Base-by-base conservation (phyloP, 1,284 basidiomycete genomes). In the Cystobasidium sp. region DNA sequence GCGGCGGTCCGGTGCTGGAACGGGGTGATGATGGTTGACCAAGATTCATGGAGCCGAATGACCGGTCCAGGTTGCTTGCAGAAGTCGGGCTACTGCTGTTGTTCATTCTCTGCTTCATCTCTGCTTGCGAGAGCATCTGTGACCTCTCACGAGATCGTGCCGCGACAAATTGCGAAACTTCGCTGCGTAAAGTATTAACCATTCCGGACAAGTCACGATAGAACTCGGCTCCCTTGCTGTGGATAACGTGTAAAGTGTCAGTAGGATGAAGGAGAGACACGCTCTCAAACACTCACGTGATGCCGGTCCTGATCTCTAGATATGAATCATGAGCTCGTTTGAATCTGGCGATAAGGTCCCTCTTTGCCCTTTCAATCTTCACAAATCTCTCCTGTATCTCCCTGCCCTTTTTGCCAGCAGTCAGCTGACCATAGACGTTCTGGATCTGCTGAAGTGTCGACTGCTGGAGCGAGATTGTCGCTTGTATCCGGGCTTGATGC, bases 141-240 rank as follows among this genome's bases (percentile, higher is more conserved):
- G 91, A 88, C 16, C 93, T 86, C 81, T 97, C 93, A 0, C 84
- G 81, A n/a, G 85, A 87, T 39, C 95, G 86, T 22, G 86, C 84
- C 0, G 85, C 83, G 3, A 92, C 85, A 78, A 90, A 97, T 0
- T 84, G 82, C 63, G 86, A 87, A 1, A 88, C 87, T 76, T 89
- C 89, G 6, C 85, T 83, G 66, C 86, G 85, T 7, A 97, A 85
- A 8, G 85, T 86, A 0, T 83, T 81, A 2, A 89, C 86, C 41
- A 96, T 83, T 49, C 88, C 88, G 0, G 86, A 87, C n/a, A 97
- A 85, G 76, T 95, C 92, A 6, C 85, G 85, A 82, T 98, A 97
- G 83, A 97, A 99, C 62, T 90, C 88, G 3, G 92, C 83, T 0
- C 94, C 96, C 81, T 94, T 95, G 20, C 89, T 92, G 80, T 61